Evolutionary conservation across 441 rosid species (phyloP), one percentile per base, ranked within the genome.

Genomic region (Breynia disticha): DNA sequence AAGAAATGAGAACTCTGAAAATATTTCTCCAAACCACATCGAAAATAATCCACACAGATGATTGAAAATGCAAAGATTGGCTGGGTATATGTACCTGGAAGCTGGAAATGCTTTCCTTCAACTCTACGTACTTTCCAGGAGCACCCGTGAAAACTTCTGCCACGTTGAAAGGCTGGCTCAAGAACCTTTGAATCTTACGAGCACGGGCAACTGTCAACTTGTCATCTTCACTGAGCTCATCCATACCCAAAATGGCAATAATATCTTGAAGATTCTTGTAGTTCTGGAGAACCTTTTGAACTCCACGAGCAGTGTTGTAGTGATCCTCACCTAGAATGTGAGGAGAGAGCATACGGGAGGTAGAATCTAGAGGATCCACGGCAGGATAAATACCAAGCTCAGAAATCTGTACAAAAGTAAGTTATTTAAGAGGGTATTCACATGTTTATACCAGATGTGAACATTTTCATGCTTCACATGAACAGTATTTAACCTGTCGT

Each of bases 381-480:
- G 98, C 96, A 68, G 96, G 98, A 61, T 90, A 90, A 64, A 90
- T 91, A 72, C 98, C 96, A 14, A 91, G 85, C 82, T 91, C 98
- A 19, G 98, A 86, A 52, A 91, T 87, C 98, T 90, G 73, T 22
- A 19, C 46, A 52, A 50, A n/a, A 52, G 0, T 8, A 44, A 49
- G 11, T 11, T 12, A 20, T 15, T 18, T 35, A 37, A 37, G 42
- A 20, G 44, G 44, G 13, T 4, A 28, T 28, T 28, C 8, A 28
- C 35, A 28, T 2, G 35, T 28, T 4, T 28, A 4, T 28, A 28
- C 35, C 8, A 4, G 35, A 28, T 28, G 35, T 3, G 8, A 28
- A 1, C 35, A 41, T 14, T 38, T 10, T 22, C 16, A 9, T 48
- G 1, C 54, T 54, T 28, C 43, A 60, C 14, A 51, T 54, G 48